Evolutionary conservation across 441 rosid species (phyloP).

Genomic region (Pelargonium australe): DNA sequence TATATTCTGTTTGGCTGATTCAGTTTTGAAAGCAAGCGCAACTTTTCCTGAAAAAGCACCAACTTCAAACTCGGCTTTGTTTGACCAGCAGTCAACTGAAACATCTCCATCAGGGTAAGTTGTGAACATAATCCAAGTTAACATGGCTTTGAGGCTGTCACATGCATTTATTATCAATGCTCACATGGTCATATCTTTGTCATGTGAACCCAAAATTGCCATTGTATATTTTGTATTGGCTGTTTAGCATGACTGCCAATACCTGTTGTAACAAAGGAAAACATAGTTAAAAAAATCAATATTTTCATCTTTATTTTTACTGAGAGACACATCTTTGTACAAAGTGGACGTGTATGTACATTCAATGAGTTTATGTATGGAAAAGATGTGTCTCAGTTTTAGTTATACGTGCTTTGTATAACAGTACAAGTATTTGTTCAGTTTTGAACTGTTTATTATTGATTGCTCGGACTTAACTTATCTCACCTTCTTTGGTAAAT

Average conservation of each 20-base stretch:
- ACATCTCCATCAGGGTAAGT: constrained; percentile 60
- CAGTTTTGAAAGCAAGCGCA: constrained; percentile 81
- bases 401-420: not conserved
- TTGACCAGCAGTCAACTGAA: constrained; percentile 64
- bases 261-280: not conserved
- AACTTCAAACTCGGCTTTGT: constrained; percentile 47
- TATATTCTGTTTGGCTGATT: constrained; percentile 18
- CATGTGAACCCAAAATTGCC: not conserved
- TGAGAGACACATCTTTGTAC: too few species aligned
- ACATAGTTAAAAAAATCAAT: not conserved
- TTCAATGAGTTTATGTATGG: too few species aligned
- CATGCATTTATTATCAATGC: not conserved
- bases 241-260: not conserved
- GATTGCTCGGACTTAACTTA: not conserved
- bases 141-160: too few species aligned
- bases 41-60: constrained; percentile 64
- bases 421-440: not conserved
- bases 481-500: not conserved
- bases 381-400: too few species aligned
- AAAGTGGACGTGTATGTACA: too few species aligned
- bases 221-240: not conserved
- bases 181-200: not conserved
- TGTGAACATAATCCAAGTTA: constrained; percentile 1
- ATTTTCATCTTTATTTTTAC: too few species aligned
- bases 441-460: not conserved